Conservation (phyloP, 768 basidiomycete genomes). For the Pisolithus tinctorius region DNA sequence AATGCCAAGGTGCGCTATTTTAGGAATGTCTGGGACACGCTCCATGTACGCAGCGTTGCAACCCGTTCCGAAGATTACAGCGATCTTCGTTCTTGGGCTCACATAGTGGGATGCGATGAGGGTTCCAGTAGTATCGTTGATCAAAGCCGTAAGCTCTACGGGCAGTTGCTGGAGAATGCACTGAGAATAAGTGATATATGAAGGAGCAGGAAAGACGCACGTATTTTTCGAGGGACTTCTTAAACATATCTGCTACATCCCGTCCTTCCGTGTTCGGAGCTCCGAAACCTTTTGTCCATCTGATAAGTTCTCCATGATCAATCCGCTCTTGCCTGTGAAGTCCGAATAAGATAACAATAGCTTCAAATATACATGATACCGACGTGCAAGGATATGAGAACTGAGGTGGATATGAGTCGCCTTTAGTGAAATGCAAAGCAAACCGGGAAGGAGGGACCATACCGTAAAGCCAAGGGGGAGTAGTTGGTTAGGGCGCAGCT, state of each 20-base stretch:
- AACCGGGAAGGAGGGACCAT: constrained; percentile 24
- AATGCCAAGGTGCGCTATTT: constrained; percentile 72
- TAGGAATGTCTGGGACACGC: constrained; percentile 74
- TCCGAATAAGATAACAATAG: not conserved
- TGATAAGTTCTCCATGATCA: constrained; percentile 89
- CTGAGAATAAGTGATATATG: not conserved
- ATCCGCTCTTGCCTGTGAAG: constrained; percentile 77
- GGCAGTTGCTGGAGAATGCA: constrained; percentile 61
- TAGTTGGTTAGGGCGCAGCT: constrained; percentile 43
- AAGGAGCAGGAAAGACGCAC: constrained; percentile 36
- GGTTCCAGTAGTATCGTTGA: constrained; percentile 98
- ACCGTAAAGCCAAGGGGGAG: constrained; percentile 94
- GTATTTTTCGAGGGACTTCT: constrained; percentile 66
- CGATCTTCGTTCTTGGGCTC: constrained; percentile 84
- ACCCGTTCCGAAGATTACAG: constrained; percentile 95
- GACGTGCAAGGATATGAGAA: constrained; percentile 95
- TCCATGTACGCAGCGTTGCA: constrained; percentile 99
- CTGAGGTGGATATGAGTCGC: constrained; percentile 26
- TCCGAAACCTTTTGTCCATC: constrained; percentile 99
- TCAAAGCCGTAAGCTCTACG: constrained; percentile 75
- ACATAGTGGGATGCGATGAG: constrained; percentile 97
- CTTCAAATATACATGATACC: constrained; percentile 28
- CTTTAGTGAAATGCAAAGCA: constrained; percentile 3
- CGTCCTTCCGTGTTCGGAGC: constrained; percentile 85
- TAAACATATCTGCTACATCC: constrained; percentile 93